These are phyloP conservation scores for Linnemannia zychae DNA, from an alignment of 192 early-diverging fungal species.

Conservation along the genomic window DNA sequence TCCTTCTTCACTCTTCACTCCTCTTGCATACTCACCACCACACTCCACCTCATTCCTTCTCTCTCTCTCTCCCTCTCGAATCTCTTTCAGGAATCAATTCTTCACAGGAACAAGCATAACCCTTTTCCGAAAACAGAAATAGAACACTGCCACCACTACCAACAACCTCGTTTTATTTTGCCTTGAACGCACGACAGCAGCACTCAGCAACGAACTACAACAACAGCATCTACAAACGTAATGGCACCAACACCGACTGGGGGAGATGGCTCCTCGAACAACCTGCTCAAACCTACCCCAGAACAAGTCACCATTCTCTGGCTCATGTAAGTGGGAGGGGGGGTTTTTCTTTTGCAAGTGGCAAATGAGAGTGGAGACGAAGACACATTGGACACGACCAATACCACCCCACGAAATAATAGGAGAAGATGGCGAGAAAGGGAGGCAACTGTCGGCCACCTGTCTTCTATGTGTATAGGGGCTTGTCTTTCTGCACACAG, in stretches of 20 bases:
- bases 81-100: too few relatives aligned
- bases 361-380: not conserved
- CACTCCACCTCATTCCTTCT: constrained; percentile 1
- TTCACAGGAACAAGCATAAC: too few relatives aligned
- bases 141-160: constrained; percentile 4
- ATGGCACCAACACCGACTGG: constrained; percentile 41
- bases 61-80: not conserved
- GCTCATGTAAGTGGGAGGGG: constrained; percentile 51
- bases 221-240: not conserved
- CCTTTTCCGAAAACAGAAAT: not conserved
- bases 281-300: constrained; percentile 33
- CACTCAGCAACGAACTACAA: not conserved
- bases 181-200: not conserved
- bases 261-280: constrained; percentile 2
- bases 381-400: not conserved
- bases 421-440: not conserved
- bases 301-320: constrained; percentile 52
- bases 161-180: not conserved
- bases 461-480: not conserved
- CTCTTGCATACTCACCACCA: not conserved
- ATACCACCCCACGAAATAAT: not conserved
- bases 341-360: too few relatives aligned
- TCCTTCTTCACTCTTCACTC: not conserved
- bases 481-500: constrained; percentile 55
- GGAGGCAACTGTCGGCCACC: not conserved